phyloP scores from a whole-genome alignment of 78 protist genomes.

The Thecamonas trahens region DNA sequence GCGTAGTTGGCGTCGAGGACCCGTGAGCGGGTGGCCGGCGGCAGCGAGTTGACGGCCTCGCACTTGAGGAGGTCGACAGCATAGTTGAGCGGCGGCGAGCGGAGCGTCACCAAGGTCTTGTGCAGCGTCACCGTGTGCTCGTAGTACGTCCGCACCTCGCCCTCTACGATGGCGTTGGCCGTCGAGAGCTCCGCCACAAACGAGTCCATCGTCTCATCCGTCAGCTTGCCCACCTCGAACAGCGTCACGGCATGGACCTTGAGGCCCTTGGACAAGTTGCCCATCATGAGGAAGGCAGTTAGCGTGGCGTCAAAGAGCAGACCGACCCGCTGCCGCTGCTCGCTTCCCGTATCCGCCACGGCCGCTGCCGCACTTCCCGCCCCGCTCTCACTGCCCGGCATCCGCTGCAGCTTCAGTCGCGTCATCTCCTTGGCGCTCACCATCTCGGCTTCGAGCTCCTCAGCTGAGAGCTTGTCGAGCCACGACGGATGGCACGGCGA shows the following conservation, averaged over 20 bases:
- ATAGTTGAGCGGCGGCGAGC: not conserved
- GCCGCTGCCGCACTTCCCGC: no score
- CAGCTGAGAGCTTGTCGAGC: no score
- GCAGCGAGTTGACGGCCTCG: slow-evolving; percentile 52
- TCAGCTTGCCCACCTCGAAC: slow-evolving; percentile 86
- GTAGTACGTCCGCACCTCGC: slow-evolving; percentile 66
- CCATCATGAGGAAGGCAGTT: slow-evolving; percentile 93
- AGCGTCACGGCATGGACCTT: slow-evolving; percentile 91
- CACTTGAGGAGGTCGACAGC: slow-evolving; percentile 32
- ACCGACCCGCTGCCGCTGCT: slow-evolving; percentile 62
- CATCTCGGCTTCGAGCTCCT: no score
- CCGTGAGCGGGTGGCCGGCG: slow-evolving; percentile 30
- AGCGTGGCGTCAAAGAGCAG: slow-evolving; percentile 75
- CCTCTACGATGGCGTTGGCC: not conserved
- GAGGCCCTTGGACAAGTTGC: slow-evolving; percentile 72
- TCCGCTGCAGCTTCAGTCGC: no score
- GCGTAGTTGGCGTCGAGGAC: slow-evolving; percentile 62
- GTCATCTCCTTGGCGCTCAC: no score
- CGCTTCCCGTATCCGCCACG: no score
- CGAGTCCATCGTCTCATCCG: slow-evolving; percentile 66
- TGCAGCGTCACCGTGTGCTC: slow-evolving; percentile 70
- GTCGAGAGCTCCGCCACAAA: slow-evolving; percentile 56
- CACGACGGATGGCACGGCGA: no score
- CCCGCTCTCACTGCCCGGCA: no score
- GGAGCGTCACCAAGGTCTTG: slow-evolving; percentile 54